These are phyloP conservation scores for Monilinia fructigena DNA, from an alignment of 2,329 filamentous ascomycete genomes.

Conservation along the genomic window DNA sequence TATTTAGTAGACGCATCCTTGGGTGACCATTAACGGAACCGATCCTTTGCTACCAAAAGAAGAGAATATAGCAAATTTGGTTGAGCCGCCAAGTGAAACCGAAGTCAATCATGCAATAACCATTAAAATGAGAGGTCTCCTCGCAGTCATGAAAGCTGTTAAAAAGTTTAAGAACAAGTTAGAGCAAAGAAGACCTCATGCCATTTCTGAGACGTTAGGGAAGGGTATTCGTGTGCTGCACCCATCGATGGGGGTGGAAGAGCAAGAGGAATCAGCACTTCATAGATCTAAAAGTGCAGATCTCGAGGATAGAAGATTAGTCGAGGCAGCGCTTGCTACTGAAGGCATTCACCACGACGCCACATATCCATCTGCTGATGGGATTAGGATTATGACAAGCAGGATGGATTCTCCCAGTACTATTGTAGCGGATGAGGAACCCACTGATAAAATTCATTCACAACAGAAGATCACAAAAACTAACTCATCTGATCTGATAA, in stretches of 20 bases:
- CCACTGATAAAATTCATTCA: background rate
- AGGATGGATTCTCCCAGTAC: slow-evolving; percentile 26
- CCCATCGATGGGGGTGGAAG: slow-evolving; percentile 54
- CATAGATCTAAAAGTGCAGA: slow-evolving; percentile 51
- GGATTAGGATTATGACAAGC: slow-evolving; percentile 13
- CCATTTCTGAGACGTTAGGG: slow-evolving; percentile 60
- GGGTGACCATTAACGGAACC: slow-evolving; percentile 79
- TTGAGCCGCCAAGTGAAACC: slow-evolving; percentile 83
- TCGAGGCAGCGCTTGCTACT: slow-evolving; percentile 51
- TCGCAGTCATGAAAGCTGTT: slow-evolving; percentile 77
- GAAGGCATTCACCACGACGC: slow-evolving; percentile 54
- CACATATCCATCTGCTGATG: slow-evolving; percentile 30
- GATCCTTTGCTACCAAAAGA: slow-evolving; percentile 77
- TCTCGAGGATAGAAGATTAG: slow-evolving; percentile 49
- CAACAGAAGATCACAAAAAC: slow-evolving; percentile 25
- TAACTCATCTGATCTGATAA: slow-evolving; percentile 20
- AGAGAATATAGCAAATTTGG: slow-evolving; percentile 79
- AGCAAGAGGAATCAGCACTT: slow-evolving; percentile 33
- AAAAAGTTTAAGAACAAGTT: slow-evolving; percentile 81
- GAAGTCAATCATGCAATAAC: slow-evolving; percentile 92
- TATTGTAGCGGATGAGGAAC: slow-evolving; percentile 7
- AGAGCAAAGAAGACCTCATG: slow-evolving; percentile 51
- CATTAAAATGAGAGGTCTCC: slow-evolving; percentile 77
- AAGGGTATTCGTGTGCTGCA: slow-evolving; percentile 52
- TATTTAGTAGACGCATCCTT: slow-evolving; percentile 72